Percentiles rank a stretch among this genome's conserved stretches.
phyloP scores from a whole-genome alignment of 2,329 filamentous ascomycete species.

The Raffaelea arxii region DNA sequence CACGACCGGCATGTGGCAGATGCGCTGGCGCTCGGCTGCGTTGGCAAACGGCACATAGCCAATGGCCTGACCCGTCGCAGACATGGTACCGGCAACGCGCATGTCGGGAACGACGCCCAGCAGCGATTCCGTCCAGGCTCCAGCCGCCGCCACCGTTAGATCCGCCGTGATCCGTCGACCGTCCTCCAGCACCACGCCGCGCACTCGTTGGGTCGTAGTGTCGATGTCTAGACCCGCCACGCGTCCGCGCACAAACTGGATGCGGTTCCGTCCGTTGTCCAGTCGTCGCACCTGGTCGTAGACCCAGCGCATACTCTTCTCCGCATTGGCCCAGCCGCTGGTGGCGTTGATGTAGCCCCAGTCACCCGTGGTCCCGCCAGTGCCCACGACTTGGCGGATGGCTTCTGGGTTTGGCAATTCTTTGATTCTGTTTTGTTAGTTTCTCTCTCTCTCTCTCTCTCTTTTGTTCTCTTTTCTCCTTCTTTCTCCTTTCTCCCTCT shows the following conservation, averaged over 20 bases:
- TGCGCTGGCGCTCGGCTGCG: slow-evolving; percentile 54
- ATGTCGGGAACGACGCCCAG: slow-evolving; percentile 39
- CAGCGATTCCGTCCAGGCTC: slow-evolving; percentile 68
- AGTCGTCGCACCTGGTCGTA: slow-evolving; percentile 43
- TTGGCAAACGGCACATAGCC: slow-evolving; percentile 64
- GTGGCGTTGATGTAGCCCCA: slow-evolving; percentile 66
- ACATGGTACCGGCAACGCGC: slow-evolving; percentile 64
- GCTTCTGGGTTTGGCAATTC: slow-evolving; percentile 33
- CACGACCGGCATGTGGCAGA: slow-evolving; percentile 60
- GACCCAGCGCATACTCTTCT: slow-evolving; percentile 57
- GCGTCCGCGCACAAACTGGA: slow-evolving; percentile 43
- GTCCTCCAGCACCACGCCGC: slow-evolving; percentile 40
- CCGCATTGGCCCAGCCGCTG: slow-evolving; percentile 75
- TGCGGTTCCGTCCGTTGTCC: slow-evolving; percentile 43
- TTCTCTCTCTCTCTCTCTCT: no score
- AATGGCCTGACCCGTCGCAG: slow-evolving; percentile 74
- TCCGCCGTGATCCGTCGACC: slow-evolving; percentile 36
- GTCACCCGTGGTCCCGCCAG: slow-evolving; percentile 43
- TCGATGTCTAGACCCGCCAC: slow-evolving; percentile 29
- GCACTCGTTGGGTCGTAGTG: slow-evolving; percentile 23
- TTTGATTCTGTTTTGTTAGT: slow-evolving; percentile 22
- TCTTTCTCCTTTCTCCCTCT: no score
- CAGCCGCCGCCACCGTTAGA: slow-evolving; percentile 70
- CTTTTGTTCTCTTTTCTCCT: no score
- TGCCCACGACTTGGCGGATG: slow-evolving; percentile 35